These are phyloP conservation scores for Cryptosporidium sp. DNA, from an alignment of 169 alveolate species.

Conservation along the genomic window DNA sequence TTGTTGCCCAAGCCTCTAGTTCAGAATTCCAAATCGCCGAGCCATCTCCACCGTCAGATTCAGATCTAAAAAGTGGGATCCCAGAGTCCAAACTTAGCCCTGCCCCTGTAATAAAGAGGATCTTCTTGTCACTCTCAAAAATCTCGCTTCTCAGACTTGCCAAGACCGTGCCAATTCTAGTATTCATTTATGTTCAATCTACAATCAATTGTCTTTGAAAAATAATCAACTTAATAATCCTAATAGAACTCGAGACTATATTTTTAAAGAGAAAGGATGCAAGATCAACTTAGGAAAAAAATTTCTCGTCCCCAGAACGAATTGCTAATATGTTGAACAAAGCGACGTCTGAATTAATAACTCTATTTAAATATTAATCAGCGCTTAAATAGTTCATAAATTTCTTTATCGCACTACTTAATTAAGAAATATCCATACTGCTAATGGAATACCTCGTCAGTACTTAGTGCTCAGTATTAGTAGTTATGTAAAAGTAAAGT, in stretches of 20 bases:
- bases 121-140: conserved; percentile 23
- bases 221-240: not conserved
- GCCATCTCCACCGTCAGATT: not conserved
- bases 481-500: not conserved
- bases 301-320: not conserved
- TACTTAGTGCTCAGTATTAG: conserved; percentile 45
- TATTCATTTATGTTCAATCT: conserved; percentile 16
- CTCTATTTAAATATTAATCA: conserved; percentile 11
- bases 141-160: conserved; percentile 9
- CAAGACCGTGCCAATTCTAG: conserved; percentile 12
- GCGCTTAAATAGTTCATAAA: conserved; percentile 64
- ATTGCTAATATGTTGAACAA: conserved; percentile 18
- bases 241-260: conserved; percentile 3
- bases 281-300: not conserved
- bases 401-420: conserved; percentile 34
- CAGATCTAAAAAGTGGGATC: conserved; percentile 59
- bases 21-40: conserved; percentile 58
- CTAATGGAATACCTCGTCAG: conserved; percentile 60
- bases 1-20: conserved; percentile 69
- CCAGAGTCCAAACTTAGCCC: conserved; percentile 73
- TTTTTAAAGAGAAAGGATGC: not conserved
- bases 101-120: conserved; percentile 69
- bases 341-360: conserved; percentile 64
- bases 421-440: conserved; percentile 62
- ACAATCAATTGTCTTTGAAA: not conserved